These are phyloP conservation scores for Mycosphaerella arachidis DNA, from an alignment of 2,329 filamentous ascomycete genomes.

Conservation along the genomic window DNA sequence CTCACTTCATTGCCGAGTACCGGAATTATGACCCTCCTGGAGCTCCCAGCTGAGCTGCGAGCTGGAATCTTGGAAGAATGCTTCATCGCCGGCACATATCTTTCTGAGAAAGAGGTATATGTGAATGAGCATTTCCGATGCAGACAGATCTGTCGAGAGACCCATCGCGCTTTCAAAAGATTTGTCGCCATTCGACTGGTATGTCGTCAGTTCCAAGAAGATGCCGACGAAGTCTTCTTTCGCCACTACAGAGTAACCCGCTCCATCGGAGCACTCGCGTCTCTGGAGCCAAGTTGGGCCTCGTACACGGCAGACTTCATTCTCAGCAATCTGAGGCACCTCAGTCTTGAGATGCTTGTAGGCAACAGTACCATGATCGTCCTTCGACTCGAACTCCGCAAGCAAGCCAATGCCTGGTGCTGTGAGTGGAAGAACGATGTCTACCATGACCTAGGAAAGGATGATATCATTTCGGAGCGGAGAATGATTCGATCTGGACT, in stretches of 20 bases:
- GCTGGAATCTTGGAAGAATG: neutral
- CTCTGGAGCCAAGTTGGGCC: neutral
- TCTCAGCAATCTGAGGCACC: neutral
- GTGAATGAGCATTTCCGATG: conserved; percentile 1
- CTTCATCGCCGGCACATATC: neutral
- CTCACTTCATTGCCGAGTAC: neutral
- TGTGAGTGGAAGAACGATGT: conserved; percentile 1
- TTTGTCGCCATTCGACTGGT: neutral
- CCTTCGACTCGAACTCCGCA: neutral
- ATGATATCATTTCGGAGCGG: neutral
- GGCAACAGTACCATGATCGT: neutral
- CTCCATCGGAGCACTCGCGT: neutral
- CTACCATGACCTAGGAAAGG: neutral
- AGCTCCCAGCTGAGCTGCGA: neutral
- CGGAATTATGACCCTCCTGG: neutral
- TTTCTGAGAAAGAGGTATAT: neutral
- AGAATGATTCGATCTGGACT: conserved; percentile 1
- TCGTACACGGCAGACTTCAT: neutral
- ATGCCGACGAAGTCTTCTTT: conserved; percentile 1
- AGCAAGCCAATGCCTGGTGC: neutral
- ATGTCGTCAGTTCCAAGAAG: neutral
- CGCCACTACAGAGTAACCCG: neutral
- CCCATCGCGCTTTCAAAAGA: neutral
- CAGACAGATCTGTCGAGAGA: neutral
- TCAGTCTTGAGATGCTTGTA: neutral